Evolutionary conservation across 2,329 filamentous ascomycete genomes (phyloP), one percentile per base, ranked within the genome.

Genomic region (Epichloe sp.): DNA sequence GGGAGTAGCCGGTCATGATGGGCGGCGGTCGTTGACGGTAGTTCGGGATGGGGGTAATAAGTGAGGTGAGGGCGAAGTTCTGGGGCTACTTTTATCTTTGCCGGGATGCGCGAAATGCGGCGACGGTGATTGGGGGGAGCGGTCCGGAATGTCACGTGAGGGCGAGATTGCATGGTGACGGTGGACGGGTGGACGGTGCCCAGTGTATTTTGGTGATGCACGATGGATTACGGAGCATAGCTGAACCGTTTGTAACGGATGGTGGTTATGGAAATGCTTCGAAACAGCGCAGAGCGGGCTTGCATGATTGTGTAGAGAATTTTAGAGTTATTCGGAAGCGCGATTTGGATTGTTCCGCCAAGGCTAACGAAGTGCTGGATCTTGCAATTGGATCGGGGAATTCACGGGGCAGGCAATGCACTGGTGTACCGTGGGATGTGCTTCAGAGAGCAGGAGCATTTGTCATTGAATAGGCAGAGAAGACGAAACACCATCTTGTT

Each of bases 1-100:
- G 65, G 76, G 84, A 80, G 65, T 80, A 78, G 68, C 82, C 84
- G 84, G 88, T 86, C 68, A 65, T 79, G 61, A 59, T 58, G 58
- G 58, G 51, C 49, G 54, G 56, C 55, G 56, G 59, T 62, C 62
- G 62, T 60, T 60, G 57, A 58, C 56, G 58, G 50, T n/a, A 21
- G 45, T 21, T 21, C 15, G 45, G 15, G 36, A n/a, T 23, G 35
- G 54, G 47, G 48, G 53, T 6, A 6, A 52, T 52, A 48, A 52
- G 44, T 31, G 45, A 52, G 54, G 55, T 43, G 48, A 43, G 48
- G 52, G 47, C 44, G 53, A 47, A 52, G 52, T 46, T 51, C 53
- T 53, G 21, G 40, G 40, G 42, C 44, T 52, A 23, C 47, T 47
- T 52, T 50, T 50, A 44, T 49, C 49, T 57, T 52, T 57, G 55